Conservation (phyloP, 306 rosid genomes). For the Quercus berberidifolia region DNA sequence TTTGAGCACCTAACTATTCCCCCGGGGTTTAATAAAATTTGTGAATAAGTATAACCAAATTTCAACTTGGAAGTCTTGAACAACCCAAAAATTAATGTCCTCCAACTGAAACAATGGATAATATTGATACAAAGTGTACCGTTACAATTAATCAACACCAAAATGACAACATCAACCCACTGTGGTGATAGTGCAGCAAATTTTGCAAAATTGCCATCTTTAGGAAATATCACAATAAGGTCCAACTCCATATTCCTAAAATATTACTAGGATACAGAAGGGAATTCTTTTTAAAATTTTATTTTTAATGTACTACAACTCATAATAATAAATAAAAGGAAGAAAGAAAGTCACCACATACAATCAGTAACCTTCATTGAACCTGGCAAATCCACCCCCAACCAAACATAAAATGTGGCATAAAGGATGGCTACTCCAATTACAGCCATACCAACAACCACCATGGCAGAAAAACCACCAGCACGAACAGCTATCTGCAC, state of each 20-base stretch:
- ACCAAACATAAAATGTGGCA: slow-evolving; percentile 88
- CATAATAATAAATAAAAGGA: slow-evolving; percentile 19
- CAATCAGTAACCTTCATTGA: slow-evolving; percentile 95
- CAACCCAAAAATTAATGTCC: not conserved
- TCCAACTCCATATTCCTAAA: not conserved
- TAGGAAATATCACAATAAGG: slow-evolving; percentile 3
- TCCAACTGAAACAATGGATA: not conserved
- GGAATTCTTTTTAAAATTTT: not conserved
- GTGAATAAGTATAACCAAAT: not conserved
- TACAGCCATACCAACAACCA: slow-evolving; percentile 99
- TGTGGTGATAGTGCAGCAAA: not conserved
- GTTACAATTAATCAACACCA: not conserved
- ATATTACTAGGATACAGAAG: not conserved
- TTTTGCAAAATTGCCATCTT: not conserved
- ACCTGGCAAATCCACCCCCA: slow-evolving; percentile 89
- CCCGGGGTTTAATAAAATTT: not conserved
- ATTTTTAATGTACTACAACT: not conserved
- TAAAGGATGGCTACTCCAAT: slow-evolving; percentile 87
- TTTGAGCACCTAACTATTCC: too few relatives aligned
- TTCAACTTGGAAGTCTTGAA: too few relatives aligned
- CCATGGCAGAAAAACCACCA: slow-evolving; percentile 92
- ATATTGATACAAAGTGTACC: not conserved
- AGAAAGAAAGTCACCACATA: slow-evolving; percentile 52
- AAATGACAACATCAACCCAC: not conserved
- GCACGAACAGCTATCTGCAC: slow-evolving; percentile 98